These are phyloP conservation scores for Cystobasidium slooffiae DNA, from an alignment of 1,284 basidiomycete genomes.

Conservation along the genomic window DNA sequence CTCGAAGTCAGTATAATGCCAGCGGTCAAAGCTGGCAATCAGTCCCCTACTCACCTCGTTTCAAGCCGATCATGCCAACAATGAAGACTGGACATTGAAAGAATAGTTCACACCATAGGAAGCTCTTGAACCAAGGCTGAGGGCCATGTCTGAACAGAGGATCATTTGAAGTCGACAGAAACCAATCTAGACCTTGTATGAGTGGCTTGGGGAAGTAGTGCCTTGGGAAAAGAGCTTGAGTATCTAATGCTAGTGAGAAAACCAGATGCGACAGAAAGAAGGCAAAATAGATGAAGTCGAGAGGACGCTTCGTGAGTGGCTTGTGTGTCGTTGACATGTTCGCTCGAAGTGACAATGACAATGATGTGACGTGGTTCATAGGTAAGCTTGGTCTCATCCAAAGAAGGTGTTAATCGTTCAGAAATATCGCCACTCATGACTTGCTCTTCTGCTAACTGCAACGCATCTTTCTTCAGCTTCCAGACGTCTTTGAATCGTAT, in stretches of 20 bases:
- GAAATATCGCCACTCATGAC: too few species aligned
- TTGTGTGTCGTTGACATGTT: background rate
- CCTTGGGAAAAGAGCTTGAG: slow-evolving; percentile 21
- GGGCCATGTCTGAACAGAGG: slow-evolving; percentile 12
- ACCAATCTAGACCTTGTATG: background rate
- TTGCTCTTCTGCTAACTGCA: too few species aligned
- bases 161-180: slow-evolving; percentile 12
- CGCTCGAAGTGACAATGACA: too few species aligned
- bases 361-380: too few species aligned
- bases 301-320: background rate
- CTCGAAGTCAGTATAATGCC: background rate
- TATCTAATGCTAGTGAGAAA: slow-evolving; percentile 15
- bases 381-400: too few species aligned
- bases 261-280: slow-evolving; percentile 13
- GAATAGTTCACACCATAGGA: slow-evolving; percentile 13
- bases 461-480: too few species aligned
- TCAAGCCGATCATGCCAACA: slow-evolving; percentile 7
- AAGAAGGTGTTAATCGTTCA: too few species aligned
- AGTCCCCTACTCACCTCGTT: slow-evolving; percentile 4
- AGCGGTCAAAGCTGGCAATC: background rate
- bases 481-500: too few species aligned
- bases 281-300: slow-evolving; percentile 5
- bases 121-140: slow-evolving; percentile 29
- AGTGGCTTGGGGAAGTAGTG: background rate
- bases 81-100: slow-evolving; percentile 33